Evolutionary conservation across 2,329 filamentous ascomycete species (phyloP), one percentile per base, ranked within the genome.

Genomic region (Aulographum hederae): DNA sequence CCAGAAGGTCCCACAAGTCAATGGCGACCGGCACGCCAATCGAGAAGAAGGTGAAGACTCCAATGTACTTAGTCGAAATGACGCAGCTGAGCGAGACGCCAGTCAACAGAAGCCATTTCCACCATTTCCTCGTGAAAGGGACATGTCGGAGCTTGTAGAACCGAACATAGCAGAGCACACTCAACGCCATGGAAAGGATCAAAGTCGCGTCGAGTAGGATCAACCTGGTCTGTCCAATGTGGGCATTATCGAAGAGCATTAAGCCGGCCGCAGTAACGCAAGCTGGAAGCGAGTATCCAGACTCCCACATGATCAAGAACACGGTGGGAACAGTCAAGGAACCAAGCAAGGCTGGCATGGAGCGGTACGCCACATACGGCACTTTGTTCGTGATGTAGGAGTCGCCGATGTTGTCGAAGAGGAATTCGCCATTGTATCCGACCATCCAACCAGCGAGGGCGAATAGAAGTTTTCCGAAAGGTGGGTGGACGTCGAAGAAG

Each of bases 221-320:
- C 49, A 98, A 61, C 19, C 89, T 73, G 16, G 89, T 94, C 64
- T 98, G 89, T 37, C 82, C 86, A 54, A 98, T 82, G 54, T 98
- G 89, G 35, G 86, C 89, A 48, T 98, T 98, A 61, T 98, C 89
- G 46, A 98, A 80, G 27, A 98, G 75, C 40, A 98, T 67, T 21
- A 98, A 63, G 18, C 79, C 73, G 25, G 89, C 72, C 5, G 89
- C 82, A 35, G 94, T 65, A 34, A 95, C 63, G 52, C 81, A 92
- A 35, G 89, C 89, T 8, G 89, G 89, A 26, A 98, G 65, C 41
- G 82, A 93, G 59, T 98, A 98, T 39, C 85, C 89, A 31, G 89
- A 95, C 58, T 98, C 89, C 89, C 89, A 98, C 89, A 98, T 98
- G 56, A 93, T 98, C 51, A 92, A 60, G 56, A 92, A 98, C 34